A percentile compares a stretch with the other conserved stretches of the same genome.
These are phyloP conservation scores for Monilinia polystroma DNA, from an alignment of 2,329 filamentous ascomycete genomes.

Conservation along the genomic window DNA sequence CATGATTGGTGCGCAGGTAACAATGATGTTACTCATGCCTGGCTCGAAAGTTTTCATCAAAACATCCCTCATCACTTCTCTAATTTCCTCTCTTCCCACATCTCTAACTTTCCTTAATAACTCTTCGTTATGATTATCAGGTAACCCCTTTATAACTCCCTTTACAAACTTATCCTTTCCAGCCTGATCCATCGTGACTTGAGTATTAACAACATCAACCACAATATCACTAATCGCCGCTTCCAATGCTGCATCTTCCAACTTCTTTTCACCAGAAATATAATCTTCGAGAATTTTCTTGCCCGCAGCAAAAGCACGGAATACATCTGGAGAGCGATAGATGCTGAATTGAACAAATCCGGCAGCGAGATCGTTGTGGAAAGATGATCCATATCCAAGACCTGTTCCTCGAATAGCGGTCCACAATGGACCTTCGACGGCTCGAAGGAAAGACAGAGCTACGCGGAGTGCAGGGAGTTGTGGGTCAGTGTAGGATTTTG, in stretches of 20 bases:
- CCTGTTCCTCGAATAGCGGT: constrained; percentile 88
- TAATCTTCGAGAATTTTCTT: constrained; percentile 73
- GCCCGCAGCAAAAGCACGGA: constrained; percentile 78
- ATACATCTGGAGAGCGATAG: constrained; percentile 86
- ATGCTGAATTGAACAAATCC: constrained; percentile 82
- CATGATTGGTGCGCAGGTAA: constrained; percentile 85
- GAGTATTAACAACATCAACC: constrained; percentile 80
- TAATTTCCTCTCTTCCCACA: constrained; percentile 75
- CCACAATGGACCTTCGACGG: constrained; percentile 93
- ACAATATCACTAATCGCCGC: constrained; percentile 90
- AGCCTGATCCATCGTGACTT: constrained; percentile 78
- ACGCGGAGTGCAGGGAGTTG: constrained; percentile 82
- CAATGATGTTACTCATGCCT: constrained; percentile 76
- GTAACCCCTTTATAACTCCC: constrained; percentile 73
- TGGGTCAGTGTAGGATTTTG: constrained; percentile 73
- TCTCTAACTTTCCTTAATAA: constrained; percentile 74
- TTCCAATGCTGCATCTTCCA: constrained; percentile 72
- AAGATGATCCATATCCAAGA: constrained; percentile 84
- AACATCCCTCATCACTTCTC: constrained; percentile 68
- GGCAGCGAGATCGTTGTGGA: constrained; percentile 73
- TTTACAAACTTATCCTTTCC: constrained; percentile 81
- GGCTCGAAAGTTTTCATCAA: constrained; percentile 79
- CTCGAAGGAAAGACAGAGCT: constrained; percentile 85
- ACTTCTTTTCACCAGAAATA: constrained; percentile 65
- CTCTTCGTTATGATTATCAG: constrained; percentile 73